Conservation (phyloP, 2,329 filamentous ascomycete genomes). For the Penicillium sp. region DNA sequence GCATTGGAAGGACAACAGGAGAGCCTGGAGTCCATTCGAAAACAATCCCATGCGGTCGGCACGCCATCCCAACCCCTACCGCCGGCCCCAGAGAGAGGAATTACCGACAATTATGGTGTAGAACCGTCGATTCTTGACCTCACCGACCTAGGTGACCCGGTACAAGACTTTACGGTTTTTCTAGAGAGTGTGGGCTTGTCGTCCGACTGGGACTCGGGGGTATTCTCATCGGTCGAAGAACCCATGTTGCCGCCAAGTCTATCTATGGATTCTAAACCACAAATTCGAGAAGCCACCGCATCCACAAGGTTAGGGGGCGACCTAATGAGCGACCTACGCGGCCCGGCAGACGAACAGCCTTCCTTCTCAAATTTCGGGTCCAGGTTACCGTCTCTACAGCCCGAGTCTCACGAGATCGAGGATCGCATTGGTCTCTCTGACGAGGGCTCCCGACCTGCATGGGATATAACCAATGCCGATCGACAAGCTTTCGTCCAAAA, state of each 20-base stretch:
- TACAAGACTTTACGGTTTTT: constrained; percentile 57
- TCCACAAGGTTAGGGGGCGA: constrained; percentile 47
- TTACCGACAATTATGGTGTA: constrained; percentile 51
- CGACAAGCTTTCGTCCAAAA: constrained; percentile 53
- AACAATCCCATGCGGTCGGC: constrained; percentile 41
- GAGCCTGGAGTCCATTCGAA: constrained; percentile 46
- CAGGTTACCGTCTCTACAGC: constrained; percentile 54
- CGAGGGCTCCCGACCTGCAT: constrained; percentile 52
- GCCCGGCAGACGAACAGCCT: constrained; percentile 47
- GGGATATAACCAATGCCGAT: constrained; percentile 56
- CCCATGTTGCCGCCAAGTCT: constrained; percentile 45
- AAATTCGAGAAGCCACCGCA: constrained; percentile 38
- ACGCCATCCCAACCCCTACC: constrained; percentile 44
- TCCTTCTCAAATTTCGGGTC: constrained; percentile 58
- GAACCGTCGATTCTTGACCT: constrained; percentile 54
- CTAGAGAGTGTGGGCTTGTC: constrained; percentile 57
- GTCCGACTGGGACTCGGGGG: constrained; percentile 56
- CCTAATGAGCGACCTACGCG: constrained; percentile 46
- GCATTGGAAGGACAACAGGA: constrained; percentile 55
- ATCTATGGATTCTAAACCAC: constrained; percentile 45
- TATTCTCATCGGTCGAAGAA: constrained; percentile 52
- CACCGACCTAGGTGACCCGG: constrained; percentile 54
- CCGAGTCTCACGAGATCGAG: constrained; percentile 53
- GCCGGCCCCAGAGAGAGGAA: constrained; percentile 43
- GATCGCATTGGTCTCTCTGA: constrained; percentile 50